Evolutionary conservation across 2,329 filamentous ascomycete genomes (phyloP), one percentile per base, ranked within the genome.

Genomic region (Apiospora koreana): DNA sequence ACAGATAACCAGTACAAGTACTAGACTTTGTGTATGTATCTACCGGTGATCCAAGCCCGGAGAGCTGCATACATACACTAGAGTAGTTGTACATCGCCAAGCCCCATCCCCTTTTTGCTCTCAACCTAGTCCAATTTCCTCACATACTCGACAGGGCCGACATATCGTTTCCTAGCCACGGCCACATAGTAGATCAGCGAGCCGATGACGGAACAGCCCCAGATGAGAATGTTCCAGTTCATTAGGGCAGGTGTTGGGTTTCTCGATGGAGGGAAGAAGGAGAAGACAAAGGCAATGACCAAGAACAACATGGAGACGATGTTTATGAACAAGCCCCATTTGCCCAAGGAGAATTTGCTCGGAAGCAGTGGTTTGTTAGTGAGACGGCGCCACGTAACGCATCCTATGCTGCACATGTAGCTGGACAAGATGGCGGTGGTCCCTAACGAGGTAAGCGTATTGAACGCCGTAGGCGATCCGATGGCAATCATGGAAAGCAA

Each of bases 241-340:
- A 68, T 68, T 8, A 38, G 2, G 1, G 35, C 35, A 1, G 31
- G 43, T 8, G 45, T 12, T 1, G 66, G 66, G 12, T 42, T 28
- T 4, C 45, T 25, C 18, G 69, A 71, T 0, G 77, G 77, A 0
- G 86, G 86, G 72, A 88, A 88, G 75, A 88, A 85, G 81, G 88
- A 87, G 77, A 88, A 87, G 25, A 88, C 80, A 0, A 85, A 86
- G 1, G 85, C 87, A 68, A 88, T 76, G 67, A 77, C 76, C 73
- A 86, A 88, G 76, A 88, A 88, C 12, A 86, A 72, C 46, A 87
- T 78, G 3, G 85, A 86, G 42, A 86, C 73, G 81, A 83, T 84
- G 75, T 87, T 86, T 69, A 82, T 72, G 21, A 79, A 68, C 0
- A 81, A 72, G 0, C 85, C 85, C n/a, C 81, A 80, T 35, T 78